A percentile compares a stretch with the other conserved stretches of the same genome.
phyloP scores from a whole-genome alignment of 768 basidiomycete genomes.

The Cyclocybe cylindracea region DNA sequence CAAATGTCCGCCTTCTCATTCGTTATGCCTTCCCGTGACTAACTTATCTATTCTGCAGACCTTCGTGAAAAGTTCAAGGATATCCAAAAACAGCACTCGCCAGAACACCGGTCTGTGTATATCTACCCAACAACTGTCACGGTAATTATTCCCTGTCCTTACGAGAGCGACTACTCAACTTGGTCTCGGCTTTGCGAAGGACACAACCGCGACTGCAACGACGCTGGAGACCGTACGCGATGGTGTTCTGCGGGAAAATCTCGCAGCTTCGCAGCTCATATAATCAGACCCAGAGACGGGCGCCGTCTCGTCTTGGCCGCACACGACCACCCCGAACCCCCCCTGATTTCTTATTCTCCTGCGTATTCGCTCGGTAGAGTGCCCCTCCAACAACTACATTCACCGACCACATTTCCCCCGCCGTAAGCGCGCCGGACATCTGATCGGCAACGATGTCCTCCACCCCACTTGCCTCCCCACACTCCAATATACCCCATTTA shows the following conservation, averaged over 20 bases:
- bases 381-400: too few relatives aligned
- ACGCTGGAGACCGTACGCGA: conserved; percentile 66
- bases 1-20: conserved; percentile 52
- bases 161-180: background rate
- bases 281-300: conserved; percentile 20
- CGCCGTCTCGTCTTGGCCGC: too few relatives aligned
- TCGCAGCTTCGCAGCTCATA: conserved; percentile 53
- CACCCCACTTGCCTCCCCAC: too few relatives aligned
- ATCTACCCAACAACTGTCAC: conserved; percentile 72
- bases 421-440: too few relatives aligned
- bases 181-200: conserved; percentile 32
- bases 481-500: too few relatives aligned
- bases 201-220: conserved; percentile 61
- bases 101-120: conserved; percentile 56
- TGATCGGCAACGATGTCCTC: too few relatives aligned
- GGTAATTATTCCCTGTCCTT: conserved; percentile 36
- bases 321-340: too few relatives aligned
- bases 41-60: conserved; percentile 37
- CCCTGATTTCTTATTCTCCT: too few relatives aligned
- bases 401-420: too few relatives aligned
- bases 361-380: too few relatives aligned
- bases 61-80: conserved; percentile 71
- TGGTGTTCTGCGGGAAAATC: conserved; percentile 59
- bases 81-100: conserved; percentile 58
- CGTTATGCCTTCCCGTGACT: background rate